phyloP scores from a whole-genome alignment of 108 stramenopile genomes.

The Skeletonema marinoi region DNA sequence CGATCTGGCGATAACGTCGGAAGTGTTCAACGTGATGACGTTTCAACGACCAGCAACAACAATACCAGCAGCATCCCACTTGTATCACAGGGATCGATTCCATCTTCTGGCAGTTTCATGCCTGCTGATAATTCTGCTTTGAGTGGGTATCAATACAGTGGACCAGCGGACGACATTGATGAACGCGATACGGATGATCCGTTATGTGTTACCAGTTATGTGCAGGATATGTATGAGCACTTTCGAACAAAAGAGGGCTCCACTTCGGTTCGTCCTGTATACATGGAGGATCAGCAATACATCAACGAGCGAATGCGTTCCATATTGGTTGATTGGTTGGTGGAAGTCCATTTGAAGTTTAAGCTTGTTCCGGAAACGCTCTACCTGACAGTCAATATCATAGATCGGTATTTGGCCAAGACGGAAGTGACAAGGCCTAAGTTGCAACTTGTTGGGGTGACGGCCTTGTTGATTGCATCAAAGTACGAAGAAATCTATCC shows the following conservation, averaged over 20 bases:
- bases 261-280: conserved; percentile 82
- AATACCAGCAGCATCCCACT: not conserved
- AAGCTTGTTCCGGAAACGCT: conserved; percentile 97
- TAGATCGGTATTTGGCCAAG: conserved; percentile 92
- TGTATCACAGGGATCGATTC: not conserved
- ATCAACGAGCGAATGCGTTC: conserved; percentile 96
- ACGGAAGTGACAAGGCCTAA: conserved; percentile 75
- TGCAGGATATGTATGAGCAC: conserved; percentile 94
- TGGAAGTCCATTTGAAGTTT: conserved; percentile 99
- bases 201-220: conserved; percentile 94
- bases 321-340: conserved; percentile 98
- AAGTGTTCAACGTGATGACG: not conserved
- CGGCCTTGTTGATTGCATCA: conserved; percentile 94
- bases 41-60: not conserved
- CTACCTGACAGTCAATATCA: conserved; percentile 96
- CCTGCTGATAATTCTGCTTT: conserved; percentile 2
- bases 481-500: conserved; percentile 99
- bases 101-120: conserved; percentile 2
- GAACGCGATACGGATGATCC: conserved; percentile 94
- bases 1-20: not conserved
- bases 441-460: conserved; percentile 99
- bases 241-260: conserved; percentile 83
- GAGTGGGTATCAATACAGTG: conserved; percentile 71
- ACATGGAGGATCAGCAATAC: conserved; percentile 87
- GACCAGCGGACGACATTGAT: conserved; percentile 92